Conservation (phyloP, 2,329 filamentous ascomycete species). For the Verticillium tricorpus region DNA sequence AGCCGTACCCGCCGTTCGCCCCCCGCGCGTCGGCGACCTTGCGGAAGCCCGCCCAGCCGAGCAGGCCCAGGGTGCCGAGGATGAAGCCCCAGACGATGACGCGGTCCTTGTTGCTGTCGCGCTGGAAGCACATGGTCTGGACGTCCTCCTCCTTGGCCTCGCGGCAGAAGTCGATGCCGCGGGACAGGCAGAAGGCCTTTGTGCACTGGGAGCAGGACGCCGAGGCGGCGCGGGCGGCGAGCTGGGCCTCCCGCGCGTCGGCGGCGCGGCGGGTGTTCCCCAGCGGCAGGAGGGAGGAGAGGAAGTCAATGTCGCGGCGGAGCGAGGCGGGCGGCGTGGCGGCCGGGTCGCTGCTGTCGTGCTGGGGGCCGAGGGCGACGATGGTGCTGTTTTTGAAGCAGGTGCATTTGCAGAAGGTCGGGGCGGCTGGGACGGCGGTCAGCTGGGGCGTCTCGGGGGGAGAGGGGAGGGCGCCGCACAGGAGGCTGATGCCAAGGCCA, state of each 20-base stretch:
- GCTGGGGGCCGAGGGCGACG: slow-evolving; percentile 51
- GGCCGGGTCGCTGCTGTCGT: slow-evolving; percentile 29
- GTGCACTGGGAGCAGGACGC: slow-evolving; percentile 58
- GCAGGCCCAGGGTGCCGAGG: slow-evolving; percentile 50
- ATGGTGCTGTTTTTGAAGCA: slow-evolving; percentile 68
- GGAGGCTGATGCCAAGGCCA: slow-evolving; percentile 32
- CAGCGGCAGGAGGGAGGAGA: slow-evolving; percentile 13
- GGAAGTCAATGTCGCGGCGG: slow-evolving; percentile 17
- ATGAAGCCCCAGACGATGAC: slow-evolving; percentile 64
- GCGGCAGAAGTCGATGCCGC: slow-evolving; percentile 59
- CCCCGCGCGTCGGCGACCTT: slow-evolving; percentile 38
- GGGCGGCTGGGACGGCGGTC: slow-evolving; percentile 41
- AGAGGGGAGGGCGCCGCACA: slow-evolving; percentile 28
- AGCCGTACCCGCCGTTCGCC: slow-evolving; percentile 15
- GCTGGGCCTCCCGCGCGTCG: slow-evolving; percentile 1
- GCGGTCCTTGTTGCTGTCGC: slow-evolving; percentile 62
- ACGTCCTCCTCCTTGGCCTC: slow-evolving; percentile 58
- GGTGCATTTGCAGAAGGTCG: slow-evolving; percentile 66
- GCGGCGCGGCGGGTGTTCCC: slow-evolving; percentile 8
- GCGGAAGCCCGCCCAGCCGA: slow-evolving; percentile 56
- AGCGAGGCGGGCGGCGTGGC: slow-evolving; percentile 20
- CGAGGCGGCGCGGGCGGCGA: slow-evolving; percentile 28
- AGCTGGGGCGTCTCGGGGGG: background rate
- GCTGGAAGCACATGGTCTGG: slow-evolving; percentile 60
- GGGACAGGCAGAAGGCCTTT: slow-evolving; percentile 57